Percentiles rank a stretch among this genome's conserved stretches.
phyloP scores from a whole-genome alignment of 805 yeast genomes.

The Teunomyces aglyptinius region DNA sequence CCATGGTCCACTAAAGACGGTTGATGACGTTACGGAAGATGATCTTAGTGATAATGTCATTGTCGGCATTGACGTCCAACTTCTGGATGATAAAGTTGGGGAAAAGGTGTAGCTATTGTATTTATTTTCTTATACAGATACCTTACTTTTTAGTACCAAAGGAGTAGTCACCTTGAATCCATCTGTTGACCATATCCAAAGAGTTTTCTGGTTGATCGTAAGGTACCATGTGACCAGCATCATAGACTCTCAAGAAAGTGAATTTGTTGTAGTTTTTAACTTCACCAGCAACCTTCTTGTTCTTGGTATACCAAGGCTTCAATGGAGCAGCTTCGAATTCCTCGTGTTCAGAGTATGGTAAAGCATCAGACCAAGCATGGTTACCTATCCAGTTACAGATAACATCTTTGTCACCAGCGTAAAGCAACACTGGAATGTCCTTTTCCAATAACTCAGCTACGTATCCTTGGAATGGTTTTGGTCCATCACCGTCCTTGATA shows the following conservation, averaged over 20 bases:
- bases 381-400: constrained; percentile 48
- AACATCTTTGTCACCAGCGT: constrained; percentile 47
- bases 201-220: constrained; percentile 79
- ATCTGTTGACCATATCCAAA: constrained; percentile 78
- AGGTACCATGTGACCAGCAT: constrained; percentile 97
- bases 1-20: constrained; percentile 46
- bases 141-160: constrained; percentile 5
- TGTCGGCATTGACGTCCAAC: neutral
- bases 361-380: constrained; percentile 35
- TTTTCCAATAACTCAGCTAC: constrained; percentile 42
- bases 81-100: neutral
- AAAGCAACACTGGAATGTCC: constrained; percentile 39
- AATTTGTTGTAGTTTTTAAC: constrained; percentile 70
- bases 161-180: constrained; percentile 68
- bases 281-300: constrained; percentile 53
- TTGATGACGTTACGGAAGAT: neutral
- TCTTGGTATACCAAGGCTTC: constrained; percentile 18
- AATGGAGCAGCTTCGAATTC: constrained; percentile 15
- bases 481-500: constrained; percentile 60
- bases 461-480: constrained; percentile 68
- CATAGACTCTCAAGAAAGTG: constrained; percentile 80
- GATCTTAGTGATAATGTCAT: neutral
- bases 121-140: neutral
- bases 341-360: constrained; percentile 19
- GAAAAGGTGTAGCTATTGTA: neutral